Evolutionary conservation across 2,329 filamentous ascomycete genomes (phyloP).

Genomic region (Cladophialophora carrionii): DNA sequence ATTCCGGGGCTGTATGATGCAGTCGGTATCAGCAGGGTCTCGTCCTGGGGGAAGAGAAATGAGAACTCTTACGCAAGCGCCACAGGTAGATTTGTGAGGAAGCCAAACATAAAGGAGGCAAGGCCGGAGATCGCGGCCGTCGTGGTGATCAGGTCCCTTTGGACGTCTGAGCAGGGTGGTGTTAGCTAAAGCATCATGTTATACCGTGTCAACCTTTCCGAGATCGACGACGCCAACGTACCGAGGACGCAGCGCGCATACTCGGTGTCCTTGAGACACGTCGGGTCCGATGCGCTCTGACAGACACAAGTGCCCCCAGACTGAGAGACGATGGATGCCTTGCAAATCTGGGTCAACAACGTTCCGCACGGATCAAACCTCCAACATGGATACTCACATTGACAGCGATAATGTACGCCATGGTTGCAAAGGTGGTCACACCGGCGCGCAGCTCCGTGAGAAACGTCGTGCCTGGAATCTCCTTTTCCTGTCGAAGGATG

Average conservation of each 20-base stretch:
- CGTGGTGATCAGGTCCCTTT: constrained; percentile 79
- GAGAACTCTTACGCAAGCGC: constrained; percentile 56
- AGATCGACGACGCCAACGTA: not conserved
- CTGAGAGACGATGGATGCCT: constrained; percentile 63
- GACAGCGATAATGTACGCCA: constrained; percentile 11
- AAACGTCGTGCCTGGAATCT: not conserved
- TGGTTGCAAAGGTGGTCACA: constrained; percentile 2
- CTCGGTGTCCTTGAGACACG: constrained; percentile 53
- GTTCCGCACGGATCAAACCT: too few species aligned
- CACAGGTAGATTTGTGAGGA: constrained; percentile 79
- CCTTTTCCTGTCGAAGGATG: not conserved
- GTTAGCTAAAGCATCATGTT: constrained; percentile 43
- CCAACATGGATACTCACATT: not conserved
- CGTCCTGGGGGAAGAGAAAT: not conserved
- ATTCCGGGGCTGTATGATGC: constrained; percentile 61
- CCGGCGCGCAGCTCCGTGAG: not conserved
- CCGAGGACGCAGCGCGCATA: constrained; percentile 1
- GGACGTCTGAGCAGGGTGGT: constrained; percentile 58
- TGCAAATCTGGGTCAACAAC: not conserved
- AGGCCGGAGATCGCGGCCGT: constrained; percentile 81
- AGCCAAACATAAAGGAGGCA: constrained; percentile 79
- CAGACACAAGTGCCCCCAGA: constrained; percentile 78
- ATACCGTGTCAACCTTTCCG: not conserved
- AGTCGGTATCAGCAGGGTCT: not conserved
- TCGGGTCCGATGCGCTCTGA: constrained; percentile 46